Evolutionary conservation across 2,329 filamentous ascomycete species (phyloP).

Genomic region (Claviceps sorghi): DNA sequence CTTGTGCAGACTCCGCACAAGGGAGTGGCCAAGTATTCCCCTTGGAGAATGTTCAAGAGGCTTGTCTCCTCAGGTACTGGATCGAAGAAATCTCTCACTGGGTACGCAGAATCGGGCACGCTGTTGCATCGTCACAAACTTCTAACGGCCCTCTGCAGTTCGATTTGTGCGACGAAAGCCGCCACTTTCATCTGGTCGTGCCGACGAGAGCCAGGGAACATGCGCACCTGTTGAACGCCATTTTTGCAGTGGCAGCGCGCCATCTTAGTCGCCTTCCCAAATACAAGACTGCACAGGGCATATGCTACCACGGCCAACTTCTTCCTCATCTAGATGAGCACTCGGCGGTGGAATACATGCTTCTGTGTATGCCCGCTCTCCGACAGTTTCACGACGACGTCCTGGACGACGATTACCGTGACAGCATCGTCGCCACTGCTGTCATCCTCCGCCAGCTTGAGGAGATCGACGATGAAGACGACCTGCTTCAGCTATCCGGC

Average conservation of each 20-base stretch:
- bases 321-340: constrained; percentile 21
- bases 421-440: constrained; percentile 26
- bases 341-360: constrained; percentile 25
- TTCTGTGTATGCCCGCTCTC: constrained; percentile 25
- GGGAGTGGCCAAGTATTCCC: constrained; percentile 14
- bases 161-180: constrained; percentile 24
- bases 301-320: constrained; percentile 24
- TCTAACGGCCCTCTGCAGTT: constrained; percentile 14
- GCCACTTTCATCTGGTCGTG: constrained; percentile 26
- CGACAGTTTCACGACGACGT: constrained; percentile 22
- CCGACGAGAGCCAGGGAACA: constrained; percentile 20
- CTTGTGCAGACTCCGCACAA: background rate
- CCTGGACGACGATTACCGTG: constrained; percentile 23
- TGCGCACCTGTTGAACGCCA: constrained; percentile 23
- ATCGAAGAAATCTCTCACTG: constrained; percentile 26
- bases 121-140: background rate
- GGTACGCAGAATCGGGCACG: constrained; percentile 12
- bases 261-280: constrained; percentile 24
- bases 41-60: constrained; percentile 21
- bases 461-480: constrained; percentile 26
- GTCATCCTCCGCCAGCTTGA: constrained; percentile 27
- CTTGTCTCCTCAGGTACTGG: constrained; percentile 24
- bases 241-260: constrained; percentile 26
- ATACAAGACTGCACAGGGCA: constrained; percentile 21
- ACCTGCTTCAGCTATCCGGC: constrained; percentile 5